Evolutionary conservation across 2,329 filamentous ascomycete species (phyloP).

Genomic region (Phyllosticta ampelicida): DNA sequence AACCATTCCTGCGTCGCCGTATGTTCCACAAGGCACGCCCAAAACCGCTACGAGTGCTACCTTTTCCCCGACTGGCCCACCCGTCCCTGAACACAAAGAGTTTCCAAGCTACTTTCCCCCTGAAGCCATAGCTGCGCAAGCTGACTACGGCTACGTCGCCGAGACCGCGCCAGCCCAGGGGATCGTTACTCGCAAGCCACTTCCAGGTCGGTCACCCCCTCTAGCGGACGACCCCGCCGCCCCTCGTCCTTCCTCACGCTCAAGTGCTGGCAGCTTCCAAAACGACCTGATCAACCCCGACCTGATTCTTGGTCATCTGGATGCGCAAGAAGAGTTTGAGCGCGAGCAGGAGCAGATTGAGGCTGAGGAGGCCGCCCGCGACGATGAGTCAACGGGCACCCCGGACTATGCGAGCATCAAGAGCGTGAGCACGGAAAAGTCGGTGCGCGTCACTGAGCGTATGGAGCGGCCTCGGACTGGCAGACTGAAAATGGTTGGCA

Average conservation of each 20-base stretch:
- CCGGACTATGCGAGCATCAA: conserved; percentile 69
- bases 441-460: background rate
- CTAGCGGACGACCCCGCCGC: conserved; percentile 24
- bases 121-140: conserved; percentile 13
- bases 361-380: conserved; percentile 48
- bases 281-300: conserved; percentile 35
- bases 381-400: conserved; percentile 53
- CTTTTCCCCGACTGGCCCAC: conserved; percentile 24
- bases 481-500: conserved; percentile 66
- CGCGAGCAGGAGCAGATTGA: conserved; percentile 29
- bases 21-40: conserved; percentile 28
- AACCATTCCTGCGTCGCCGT: conserved; percentile 38
- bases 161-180: conserved; percentile 14
- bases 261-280: conserved; percentile 34
- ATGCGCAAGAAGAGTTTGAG: conserved; percentile 13
- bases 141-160: conserved; percentile 15
- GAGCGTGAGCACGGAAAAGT: conserved; percentile 33
- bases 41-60: conserved; percentile 11
- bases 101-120: conserved; percentile 17
- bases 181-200: conserved; percentile 24
- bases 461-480: conserved; percentile 63
- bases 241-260: conserved; percentile 26
- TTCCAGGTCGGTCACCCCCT: conserved; percentile 31
- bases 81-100: conserved; percentile 25
- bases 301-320: conserved; percentile 30